Base-by-base conservation (phyloP, 2,329 filamentous ascomycete genomes). In the Trichoderma sp. region DNA sequence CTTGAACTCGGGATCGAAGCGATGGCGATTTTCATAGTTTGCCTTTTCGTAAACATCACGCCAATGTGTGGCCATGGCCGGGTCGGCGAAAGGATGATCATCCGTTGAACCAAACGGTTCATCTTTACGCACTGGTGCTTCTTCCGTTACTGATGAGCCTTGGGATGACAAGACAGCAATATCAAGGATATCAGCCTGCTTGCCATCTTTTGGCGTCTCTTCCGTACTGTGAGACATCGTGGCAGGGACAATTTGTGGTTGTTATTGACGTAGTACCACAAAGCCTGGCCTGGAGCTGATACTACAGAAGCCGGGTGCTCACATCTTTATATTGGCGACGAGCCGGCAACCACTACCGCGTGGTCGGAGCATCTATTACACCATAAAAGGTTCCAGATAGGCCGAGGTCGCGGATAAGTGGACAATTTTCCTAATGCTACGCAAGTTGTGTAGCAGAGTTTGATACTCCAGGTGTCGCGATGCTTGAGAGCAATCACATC, bases 1-100 rank as follows among this genome's bases (percentile, higher is more conserved):
- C 59, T 84, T 80, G 59, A 85, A 87, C 1, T 81, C 77, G 0
- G 88, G 88, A 74, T 91, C 88, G 76, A 86, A 90, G 64, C 88
- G 83, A 78, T 90, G 88, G 1, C 84, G 80, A 20, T 89, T 89
- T 78, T 91, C 89, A 74, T 91, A 91, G 0, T 79, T 73, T 1
- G 87, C 86, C 7, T 85, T 84, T 73, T 89, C 86, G 72, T 89
- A 90, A 5, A 88, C 76, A 5, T 79, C 79, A 2, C 82, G 80
- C 84, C 87, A 90, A 74, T 87, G 83, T n/a, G 85, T 83, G 1
- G 87, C 86, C 2, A 86, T 80, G 3, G 81, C 80, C 3, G 85
- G 83, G 64, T 88, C 85, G 0, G 83, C 80, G 74, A 90, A 90
- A 43, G 81, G 69, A 59, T 85, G 82, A n/a, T 81, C 78, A 2